Base-by-base conservation (phyloP, 2,329 filamentous ascomycete species). In the Colletotrichum destructivum region DNA sequence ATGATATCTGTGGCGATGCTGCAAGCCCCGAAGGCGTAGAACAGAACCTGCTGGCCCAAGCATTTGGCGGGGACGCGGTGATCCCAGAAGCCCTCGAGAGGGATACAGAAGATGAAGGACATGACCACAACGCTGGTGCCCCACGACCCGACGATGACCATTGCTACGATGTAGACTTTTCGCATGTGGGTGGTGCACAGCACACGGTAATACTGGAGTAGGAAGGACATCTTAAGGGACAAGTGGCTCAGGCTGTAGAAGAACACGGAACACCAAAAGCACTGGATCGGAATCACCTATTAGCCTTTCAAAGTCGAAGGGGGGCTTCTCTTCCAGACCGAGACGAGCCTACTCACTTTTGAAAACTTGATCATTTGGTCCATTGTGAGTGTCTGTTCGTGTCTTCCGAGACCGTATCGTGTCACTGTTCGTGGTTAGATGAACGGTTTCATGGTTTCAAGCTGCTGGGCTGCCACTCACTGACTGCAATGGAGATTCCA, bases 171-270 rank as follows among this genome's bases (percentile, higher is more conserved):
- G 62, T 78, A 80, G 57, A 77, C 62, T 16, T 59, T 74, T n/a
- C 73, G 74, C 72, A 76, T 75, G 15, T 75, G 73, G 21, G 76
- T 71, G 18, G 82, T 67, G 31, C 68, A 71, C 16, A 78, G 77
- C n/a, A 82, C 75, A 16, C 81, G 79, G 47, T 80, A 80, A 74
- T 82, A 82, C 74, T 82, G 81, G 7, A 80, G 69, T 47, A 82
- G 73, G 55, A 83, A 80, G 2, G 80, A 78, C 62, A 79, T 76
- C 62, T 83, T 83, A 56, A 80, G 75, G 35, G 74, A 72, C 35
- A 76, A 46, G 5, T 82, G 75, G 31, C 75, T 74, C 9, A 73
- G 52, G 56, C 77, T 78, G 74, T 82, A 82, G 46, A 78, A 71
- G 8, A 82, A 59, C 21, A 81, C 76, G 12, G 75, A 75, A 11